Evolutionary conservation across 1,284 basidiomycete species (phyloP).

Genomic region (Marasmius tenuissimus): DNA sequence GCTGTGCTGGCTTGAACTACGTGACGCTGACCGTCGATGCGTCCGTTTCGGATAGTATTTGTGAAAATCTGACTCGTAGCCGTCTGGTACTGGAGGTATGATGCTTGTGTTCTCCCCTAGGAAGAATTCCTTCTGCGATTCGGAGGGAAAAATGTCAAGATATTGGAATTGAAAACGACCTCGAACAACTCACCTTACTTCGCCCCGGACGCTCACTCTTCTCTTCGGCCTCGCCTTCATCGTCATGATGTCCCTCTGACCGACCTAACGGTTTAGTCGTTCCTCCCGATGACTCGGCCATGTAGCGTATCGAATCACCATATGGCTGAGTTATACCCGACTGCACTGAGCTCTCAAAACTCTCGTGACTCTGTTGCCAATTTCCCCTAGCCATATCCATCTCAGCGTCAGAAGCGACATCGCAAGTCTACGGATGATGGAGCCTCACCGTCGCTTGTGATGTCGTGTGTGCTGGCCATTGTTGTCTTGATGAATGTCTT

Average conservation of each 20-base stretch:
- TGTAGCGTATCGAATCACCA: background rate
- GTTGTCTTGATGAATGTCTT: background rate
- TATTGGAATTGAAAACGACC: background rate
- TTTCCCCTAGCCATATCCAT: background rate
- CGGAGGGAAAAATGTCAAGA: background rate
- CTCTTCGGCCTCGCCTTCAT: background rate
- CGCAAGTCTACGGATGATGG: background rate
- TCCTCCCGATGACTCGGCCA: background rate
- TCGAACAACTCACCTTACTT: background rate
- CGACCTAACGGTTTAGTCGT: background rate
- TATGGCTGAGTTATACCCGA: background rate
- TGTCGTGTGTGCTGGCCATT: no score
- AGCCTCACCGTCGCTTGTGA: background rate
- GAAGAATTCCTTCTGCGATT: background rate
- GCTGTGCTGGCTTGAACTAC: background rate
- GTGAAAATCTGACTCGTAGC: conserved; percentile 2
- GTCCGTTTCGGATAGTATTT: background rate
- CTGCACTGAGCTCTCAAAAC: background rate
- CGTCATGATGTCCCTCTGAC: background rate
- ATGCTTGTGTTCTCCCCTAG: background rate
- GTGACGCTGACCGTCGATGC: background rate
- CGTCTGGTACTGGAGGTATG: background rate
- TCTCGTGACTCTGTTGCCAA: background rate
- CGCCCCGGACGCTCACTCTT: background rate
- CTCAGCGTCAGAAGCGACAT: background rate